Evolutionary conservation across 2,329 filamentous ascomycete species (phyloP).

Genomic region (Niveomyces coronatus): DNA sequence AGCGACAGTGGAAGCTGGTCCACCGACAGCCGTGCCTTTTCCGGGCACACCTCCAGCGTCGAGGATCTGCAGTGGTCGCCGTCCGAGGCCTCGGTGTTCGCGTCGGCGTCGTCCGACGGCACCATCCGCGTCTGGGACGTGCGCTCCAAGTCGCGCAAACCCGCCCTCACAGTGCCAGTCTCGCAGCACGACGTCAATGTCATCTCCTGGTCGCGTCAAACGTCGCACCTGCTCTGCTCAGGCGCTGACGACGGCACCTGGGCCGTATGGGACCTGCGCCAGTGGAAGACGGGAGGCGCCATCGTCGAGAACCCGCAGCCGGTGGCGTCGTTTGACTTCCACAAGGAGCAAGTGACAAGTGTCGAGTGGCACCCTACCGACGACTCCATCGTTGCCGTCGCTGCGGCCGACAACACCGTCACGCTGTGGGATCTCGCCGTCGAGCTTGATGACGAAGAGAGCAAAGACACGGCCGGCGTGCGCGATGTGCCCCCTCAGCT

Average conservation of each 20-base stretch:
- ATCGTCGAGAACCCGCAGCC: conserved; percentile 56
- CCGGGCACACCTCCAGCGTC: conserved; percentile 73
- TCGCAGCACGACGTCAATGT: conserved; percentile 88
- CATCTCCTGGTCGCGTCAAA: conserved; percentile 87
- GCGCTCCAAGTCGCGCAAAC: conserved; percentile 76
- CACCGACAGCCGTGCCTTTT: conserved; percentile 74
- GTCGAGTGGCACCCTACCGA: conserved; percentile 97
- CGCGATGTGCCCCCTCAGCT: conserved; percentile 89
- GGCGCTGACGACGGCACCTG: conserved; percentile 90
- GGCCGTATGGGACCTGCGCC: conserved; percentile 91
- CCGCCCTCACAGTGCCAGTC: conserved; percentile 79
- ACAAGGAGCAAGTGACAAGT: conserved; percentile 92
- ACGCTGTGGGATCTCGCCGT: conserved; percentile 96
- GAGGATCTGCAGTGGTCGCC: conserved; percentile 98
- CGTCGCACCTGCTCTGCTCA: conserved; percentile 79
- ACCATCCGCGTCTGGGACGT: conserved; percentile 95
- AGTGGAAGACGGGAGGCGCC: conserved; percentile 80
- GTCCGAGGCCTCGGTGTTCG: conserved; percentile 84
- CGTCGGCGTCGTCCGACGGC: conserved; percentile 87
- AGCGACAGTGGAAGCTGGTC: conserved; percentile 84
- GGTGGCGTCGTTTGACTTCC: conserved; percentile 89
- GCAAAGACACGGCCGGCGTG: conserved; percentile 74
- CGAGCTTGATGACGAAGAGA: conserved; percentile 95
- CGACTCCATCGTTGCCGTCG: conserved; percentile 89
- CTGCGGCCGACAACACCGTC: conserved; percentile 84